A percentile compares a stretch with the other conserved stretches of the same genome.
Conservation (phyloP, 176 grass and related monocot genomes). For the Bothriochloa decipiens region DNA sequence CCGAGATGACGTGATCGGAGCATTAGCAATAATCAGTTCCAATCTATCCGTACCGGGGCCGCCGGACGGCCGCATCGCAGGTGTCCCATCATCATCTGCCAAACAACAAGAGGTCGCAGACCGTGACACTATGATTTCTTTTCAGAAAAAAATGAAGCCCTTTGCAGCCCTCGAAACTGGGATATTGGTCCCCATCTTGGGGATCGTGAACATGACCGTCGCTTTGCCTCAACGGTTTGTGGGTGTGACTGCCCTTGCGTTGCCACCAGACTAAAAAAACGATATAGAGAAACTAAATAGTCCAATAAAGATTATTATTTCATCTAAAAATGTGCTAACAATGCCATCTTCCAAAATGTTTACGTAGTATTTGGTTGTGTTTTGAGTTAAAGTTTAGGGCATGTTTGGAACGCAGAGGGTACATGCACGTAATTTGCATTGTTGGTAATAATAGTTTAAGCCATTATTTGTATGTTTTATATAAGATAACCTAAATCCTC, state of each 20-base stretch:
- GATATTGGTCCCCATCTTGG: slow-evolving; percentile 39
- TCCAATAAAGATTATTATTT: too few species aligned
- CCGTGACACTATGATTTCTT: not conserved
- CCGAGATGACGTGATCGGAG: not conserved
- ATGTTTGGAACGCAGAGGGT: too few species aligned
- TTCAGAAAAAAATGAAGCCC: not conserved
- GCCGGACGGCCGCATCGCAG: not conserved
- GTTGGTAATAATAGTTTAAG: too few species aligned
- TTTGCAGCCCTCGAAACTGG: slow-evolving; percentile 35
- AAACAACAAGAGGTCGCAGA: slow-evolving; percentile 6
- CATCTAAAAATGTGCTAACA: too few species aligned
- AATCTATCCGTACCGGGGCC: not conserved
- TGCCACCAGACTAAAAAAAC: too few species aligned
- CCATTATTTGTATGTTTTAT: too few species aligned
- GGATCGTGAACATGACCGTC: not conserved
- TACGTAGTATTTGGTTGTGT: too few species aligned
- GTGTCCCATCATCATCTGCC: slow-evolving; percentile 37
- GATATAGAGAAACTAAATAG: not conserved
- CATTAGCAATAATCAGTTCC: not conserved
- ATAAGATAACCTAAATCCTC: too few species aligned
- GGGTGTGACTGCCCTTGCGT: not conserved
- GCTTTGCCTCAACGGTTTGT: slow-evolving; percentile 8
- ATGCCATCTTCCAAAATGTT: too few species aligned
- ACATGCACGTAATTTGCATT: too few species aligned
- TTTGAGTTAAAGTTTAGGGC: too few species aligned